These are phyloP conservation scores for Arbutus unedo DNA, from an alignment of 148 eudicot genomes.

Conservation along the genomic window DNA sequence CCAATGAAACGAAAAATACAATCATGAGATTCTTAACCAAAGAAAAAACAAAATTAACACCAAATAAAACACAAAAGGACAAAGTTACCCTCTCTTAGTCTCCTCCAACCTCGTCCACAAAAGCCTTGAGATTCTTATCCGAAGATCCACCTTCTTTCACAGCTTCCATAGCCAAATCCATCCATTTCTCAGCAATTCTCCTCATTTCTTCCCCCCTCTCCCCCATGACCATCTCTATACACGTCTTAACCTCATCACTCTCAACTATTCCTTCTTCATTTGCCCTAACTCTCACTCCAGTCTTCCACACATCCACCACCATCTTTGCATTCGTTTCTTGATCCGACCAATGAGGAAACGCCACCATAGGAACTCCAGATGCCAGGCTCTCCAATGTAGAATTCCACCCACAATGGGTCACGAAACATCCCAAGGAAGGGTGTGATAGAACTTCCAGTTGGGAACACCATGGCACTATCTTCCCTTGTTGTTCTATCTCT, in stretches of 20 bases:
- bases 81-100: too few relatives aligned
- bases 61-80: too few relatives aligned
- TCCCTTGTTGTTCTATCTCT: constrained; percentile 2
- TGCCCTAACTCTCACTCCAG: constrained; percentile 6
- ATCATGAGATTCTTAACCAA: too few relatives aligned
- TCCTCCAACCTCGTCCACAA: not conserved
- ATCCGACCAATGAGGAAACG: not conserved
- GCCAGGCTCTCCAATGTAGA: constrained; percentile 6
- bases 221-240: constrained; percentile 25
- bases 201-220: not conserved
- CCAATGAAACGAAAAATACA: too few relatives aligned
- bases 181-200: constrained; percentile 13
- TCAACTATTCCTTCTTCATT: not conserved
- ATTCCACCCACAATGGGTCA: constrained; percentile 1
- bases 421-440: constrained; percentile 1
- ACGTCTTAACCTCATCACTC: constrained; percentile 18
- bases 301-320: not conserved
- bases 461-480: constrained; percentile 1
- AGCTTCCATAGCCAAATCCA: not conserved
- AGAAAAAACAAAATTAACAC: too few relatives aligned
- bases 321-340: not conserved
- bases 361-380: not conserved
- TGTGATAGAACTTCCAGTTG: not conserved
- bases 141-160: not conserved
- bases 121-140: not conserved